Conservation (phyloP, 2,329 filamentous ascomycete genomes). For the Paradendryphiella salina region DNA sequence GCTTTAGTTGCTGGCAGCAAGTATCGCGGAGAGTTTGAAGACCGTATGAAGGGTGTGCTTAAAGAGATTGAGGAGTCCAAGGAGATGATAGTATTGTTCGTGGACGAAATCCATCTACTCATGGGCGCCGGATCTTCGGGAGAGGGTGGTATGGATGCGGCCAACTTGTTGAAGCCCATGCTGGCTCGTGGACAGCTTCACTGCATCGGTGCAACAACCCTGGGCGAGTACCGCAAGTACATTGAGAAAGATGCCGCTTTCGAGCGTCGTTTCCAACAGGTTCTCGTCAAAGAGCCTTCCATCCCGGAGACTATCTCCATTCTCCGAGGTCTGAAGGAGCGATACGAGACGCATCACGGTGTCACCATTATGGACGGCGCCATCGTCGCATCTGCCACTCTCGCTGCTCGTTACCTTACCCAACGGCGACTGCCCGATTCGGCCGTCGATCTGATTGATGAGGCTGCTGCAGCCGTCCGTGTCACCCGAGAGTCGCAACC, state of each 20-base stretch:
- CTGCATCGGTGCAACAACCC: slow-evolving; percentile 95
- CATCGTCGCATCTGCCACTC: slow-evolving; percentile 85
- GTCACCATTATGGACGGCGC: slow-evolving; percentile 95
- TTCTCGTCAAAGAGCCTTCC: slow-evolving; percentile 90
- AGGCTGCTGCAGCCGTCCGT: slow-evolving; percentile 93
- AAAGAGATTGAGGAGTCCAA: slow-evolving; percentile 95
- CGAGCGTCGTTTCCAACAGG: slow-evolving; percentile 97
- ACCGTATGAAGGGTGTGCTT: slow-evolving; percentile 97
- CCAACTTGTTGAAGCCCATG: slow-evolving; percentile 97
- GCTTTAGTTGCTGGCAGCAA: slow-evolving; percentile 96
- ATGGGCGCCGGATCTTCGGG: slow-evolving; percentile 96
- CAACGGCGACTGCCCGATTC: slow-evolving; percentile 90
- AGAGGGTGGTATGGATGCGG: slow-evolving; percentile 97
- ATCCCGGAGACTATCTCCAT: slow-evolving; percentile 93
- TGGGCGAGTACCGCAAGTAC: slow-evolving; percentile 96
- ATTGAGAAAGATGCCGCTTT: slow-evolving; percentile 99
- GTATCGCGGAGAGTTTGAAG: slow-evolving; percentile 97
- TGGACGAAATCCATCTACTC: slow-evolving; percentile 96
- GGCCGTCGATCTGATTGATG: slow-evolving; percentile 93
- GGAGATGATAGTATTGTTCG: slow-evolving; percentile 96
- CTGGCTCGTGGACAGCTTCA: slow-evolving; percentile 93
- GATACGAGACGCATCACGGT: slow-evolving; percentile 97
- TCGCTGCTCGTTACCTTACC: slow-evolving; percentile 92
- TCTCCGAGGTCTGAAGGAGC: slow-evolving; percentile 95
- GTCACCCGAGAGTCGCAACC: slow-evolving; percentile 96